Evolutionary conservation across 371 early-diverging fungal species (phyloP).

Genomic region (Apophysomyces sp.): DNA sequence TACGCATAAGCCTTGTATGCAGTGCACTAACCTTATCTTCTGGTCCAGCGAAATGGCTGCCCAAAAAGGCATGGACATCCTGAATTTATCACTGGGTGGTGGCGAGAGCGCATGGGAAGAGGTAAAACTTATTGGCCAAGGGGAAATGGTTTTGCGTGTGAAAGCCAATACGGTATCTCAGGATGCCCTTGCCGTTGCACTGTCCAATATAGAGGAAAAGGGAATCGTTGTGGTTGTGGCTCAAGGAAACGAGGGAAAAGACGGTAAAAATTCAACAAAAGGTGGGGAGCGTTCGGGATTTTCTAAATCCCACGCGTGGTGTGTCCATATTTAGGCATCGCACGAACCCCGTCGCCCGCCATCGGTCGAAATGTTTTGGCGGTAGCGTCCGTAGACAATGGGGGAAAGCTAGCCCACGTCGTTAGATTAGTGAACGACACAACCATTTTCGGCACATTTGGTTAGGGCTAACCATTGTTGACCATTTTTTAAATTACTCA

Average conservation of each 20-base stretch:
- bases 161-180: neutral
- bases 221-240: conserved; percentile 22
- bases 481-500: neutral
- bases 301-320: neutral
- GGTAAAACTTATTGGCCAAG: conserved; percentile 17
- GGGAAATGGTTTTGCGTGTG: no score
- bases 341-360: conserved; percentile 19
- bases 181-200: conserved; percentile 19
- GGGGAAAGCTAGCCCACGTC: conserved; percentile 5
- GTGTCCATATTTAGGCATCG: conserved; percentile 10
- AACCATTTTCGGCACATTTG: neutral
- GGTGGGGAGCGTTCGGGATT: neutral
- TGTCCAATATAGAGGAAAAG: conserved; percentile 15
- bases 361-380: conserved; percentile 16
- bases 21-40: neutral
- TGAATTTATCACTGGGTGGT: conserved; percentile 28
- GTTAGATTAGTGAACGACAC: neutral
- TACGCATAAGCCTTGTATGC: no score
- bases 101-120: conserved; percentile 54
- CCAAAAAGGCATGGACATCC: conserved; percentile 41
- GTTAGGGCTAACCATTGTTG: neutral
- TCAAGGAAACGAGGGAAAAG: conserved; percentile 36
- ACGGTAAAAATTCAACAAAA: conserved; percentile 18
- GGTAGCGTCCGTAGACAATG: conserved; percentile 16
- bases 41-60: conserved; percentile 12